A percentile compares a stretch with the other conserved stretches of the same genome.
phyloP scores from a whole-genome alignment of 2,329 filamentous ascomycete genomes.

The Aspergillus ibericus region DNA sequence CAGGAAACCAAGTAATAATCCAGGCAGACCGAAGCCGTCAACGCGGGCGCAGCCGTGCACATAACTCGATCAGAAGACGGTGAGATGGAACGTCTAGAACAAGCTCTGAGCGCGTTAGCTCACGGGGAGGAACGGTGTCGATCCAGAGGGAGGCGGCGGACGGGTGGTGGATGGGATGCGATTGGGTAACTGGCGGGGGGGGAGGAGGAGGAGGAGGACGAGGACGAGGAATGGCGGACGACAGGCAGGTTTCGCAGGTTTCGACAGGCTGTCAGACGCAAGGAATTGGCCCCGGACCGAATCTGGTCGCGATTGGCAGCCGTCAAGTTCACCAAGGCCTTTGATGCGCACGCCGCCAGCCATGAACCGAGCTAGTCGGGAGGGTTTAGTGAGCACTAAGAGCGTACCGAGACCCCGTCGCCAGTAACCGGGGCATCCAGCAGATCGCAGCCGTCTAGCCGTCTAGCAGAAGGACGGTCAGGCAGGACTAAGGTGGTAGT shows the following conservation, averaged over 20 bases:
- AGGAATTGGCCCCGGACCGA: constrained; percentile 9
- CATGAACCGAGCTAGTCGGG: not conserved
- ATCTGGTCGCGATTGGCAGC: not conserved
- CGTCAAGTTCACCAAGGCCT: not conserved
- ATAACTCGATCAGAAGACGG: constrained; percentile 25
- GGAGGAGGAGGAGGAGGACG: too few relatives aligned
- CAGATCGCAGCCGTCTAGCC: not conserved
- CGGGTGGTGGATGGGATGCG: constrained; percentile 3
- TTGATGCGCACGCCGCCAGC: not conserved
- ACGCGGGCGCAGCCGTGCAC: constrained; percentile 15
- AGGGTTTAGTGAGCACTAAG: not conserved
- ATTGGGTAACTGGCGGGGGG: constrained; percentile 1
- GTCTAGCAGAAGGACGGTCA: not conserved
- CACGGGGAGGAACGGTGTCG: constrained; percentile 11
- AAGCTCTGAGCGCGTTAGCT: constrained; percentile 13
- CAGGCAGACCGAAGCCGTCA: constrained; percentile 17
- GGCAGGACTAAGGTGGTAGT: not conserved
- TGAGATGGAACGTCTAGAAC: constrained; percentile 26
- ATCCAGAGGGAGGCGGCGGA: constrained; percentile 8
- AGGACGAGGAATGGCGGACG: not conserved
- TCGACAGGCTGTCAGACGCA: constrained; percentile 9
- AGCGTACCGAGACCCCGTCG: not conserved
- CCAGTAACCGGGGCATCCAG: not conserved
- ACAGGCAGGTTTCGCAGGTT: not conserved
- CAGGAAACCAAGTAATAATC: constrained; percentile 14